These are phyloP conservation scores for Geoglossum glabrum DNA, from an alignment of 495 filamentous ascomycete species.

Conservation along the genomic window DNA sequence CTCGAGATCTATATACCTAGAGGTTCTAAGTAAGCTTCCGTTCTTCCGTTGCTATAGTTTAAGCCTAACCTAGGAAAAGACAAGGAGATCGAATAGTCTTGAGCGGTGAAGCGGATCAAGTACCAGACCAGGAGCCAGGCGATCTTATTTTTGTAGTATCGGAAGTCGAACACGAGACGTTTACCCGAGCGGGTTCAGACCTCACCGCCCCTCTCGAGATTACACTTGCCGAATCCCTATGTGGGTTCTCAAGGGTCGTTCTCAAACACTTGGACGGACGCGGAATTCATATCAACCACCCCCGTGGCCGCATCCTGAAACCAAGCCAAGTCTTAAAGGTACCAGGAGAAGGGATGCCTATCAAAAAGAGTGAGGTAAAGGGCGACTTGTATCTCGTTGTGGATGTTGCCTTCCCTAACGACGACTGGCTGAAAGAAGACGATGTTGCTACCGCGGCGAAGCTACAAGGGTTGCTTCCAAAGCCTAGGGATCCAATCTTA, in stretches of 20 bases:
- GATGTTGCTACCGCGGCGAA: constrained; percentile 42
- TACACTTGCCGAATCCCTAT: constrained; percentile 65
- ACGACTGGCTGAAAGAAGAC: constrained; percentile 46
- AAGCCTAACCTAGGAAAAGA: constrained; percentile 18
- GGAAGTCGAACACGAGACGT: constrained; percentile 62
- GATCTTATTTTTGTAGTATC: constrained; percentile 77
- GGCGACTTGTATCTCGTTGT: constrained; percentile 79
- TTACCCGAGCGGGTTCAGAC: constrained; percentile 65
- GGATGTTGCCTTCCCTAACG: constrained; percentile 72
- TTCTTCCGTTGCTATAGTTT: not conserved
- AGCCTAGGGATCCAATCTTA: constrained; percentile 33
- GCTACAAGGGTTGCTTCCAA: constrained; percentile 56
- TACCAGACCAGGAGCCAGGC: constrained; percentile 75
- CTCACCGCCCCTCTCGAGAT: constrained; percentile 60
- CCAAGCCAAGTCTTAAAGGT: constrained; percentile 74
- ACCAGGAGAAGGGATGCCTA: constrained; percentile 78
- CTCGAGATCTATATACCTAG: constrained; percentile 90
- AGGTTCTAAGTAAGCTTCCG: constrained; percentile 41
- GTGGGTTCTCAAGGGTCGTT: constrained; percentile 77
- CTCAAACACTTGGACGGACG: constrained; percentile 85
- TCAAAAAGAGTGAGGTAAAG: constrained; percentile 60
- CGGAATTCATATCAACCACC: constrained; percentile 63
- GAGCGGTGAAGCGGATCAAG: constrained; percentile 87
- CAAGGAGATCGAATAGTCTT: constrained; percentile 79
- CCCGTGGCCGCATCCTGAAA: constrained; percentile 50